Evolutionary conservation across 225 moss, liverwort and hornwort species (phyloP).

Genomic region (Marchantia polymorpha): DNA sequence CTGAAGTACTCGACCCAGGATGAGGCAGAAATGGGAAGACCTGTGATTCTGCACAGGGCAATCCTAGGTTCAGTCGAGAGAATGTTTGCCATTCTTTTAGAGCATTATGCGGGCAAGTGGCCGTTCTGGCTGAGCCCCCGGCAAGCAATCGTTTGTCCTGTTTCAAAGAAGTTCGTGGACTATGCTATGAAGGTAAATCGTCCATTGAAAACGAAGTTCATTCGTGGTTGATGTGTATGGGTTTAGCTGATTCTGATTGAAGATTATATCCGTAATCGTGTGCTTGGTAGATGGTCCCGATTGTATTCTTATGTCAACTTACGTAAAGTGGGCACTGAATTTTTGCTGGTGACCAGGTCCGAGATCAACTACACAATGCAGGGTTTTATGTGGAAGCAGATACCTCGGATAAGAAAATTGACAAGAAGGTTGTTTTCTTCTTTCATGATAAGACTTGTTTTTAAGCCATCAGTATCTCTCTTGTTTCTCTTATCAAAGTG

Average conservation of each 20-base stretch:
- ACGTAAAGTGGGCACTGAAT: not conserved
- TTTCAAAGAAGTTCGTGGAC: conserved; percentile 75
- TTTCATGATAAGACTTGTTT: not conserved
- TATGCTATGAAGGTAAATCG: conserved; percentile 65
- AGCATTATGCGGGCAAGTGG: conserved; percentile 97
- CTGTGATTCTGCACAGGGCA: conserved; percentile 90
- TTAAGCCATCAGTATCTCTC: not conserved
- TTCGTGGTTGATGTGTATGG: too few relatives aligned
- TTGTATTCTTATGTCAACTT: too few relatives aligned
- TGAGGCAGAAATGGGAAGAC: conserved; percentile 70
- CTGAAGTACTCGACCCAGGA: conserved; percentile 69
- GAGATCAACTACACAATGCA: conserved; percentile 56
- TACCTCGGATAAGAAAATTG: conserved; percentile 59
- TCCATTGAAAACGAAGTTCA: too few relatives aligned
- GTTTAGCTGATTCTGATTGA: too few relatives aligned
- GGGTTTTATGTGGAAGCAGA: conserved; percentile 84
- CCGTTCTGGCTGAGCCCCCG: conserved; percentile 99
- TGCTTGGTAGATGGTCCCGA: too few relatives aligned
- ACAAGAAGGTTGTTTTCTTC: conserved; percentile 50
- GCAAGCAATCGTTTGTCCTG: conserved; percentile 86
- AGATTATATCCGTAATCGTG: too few relatives aligned
- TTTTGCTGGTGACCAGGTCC: conserved; percentile 44
- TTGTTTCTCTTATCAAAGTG: not conserved
- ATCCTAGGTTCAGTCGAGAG: conserved; percentile 94
- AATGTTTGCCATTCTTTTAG: conserved; percentile 92